Conservation (phyloP, 2,329 filamentous ascomycete genomes). For the Fusarium chuoi region DNA sequence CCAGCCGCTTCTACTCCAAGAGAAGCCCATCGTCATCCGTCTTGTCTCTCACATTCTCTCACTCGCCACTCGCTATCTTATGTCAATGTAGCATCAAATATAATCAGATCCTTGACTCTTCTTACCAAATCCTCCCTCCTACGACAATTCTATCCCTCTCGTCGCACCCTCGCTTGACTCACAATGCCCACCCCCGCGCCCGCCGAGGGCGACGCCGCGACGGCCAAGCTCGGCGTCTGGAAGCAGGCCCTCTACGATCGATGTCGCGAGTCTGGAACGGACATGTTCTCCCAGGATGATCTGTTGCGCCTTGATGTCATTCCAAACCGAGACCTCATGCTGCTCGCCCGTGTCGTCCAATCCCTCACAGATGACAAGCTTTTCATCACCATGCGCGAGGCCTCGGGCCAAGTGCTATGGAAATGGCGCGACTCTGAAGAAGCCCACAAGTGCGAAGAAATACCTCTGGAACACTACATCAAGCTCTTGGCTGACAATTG, state of each 20-base stretch:
- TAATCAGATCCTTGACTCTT: neutral
- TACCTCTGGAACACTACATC: neutral
- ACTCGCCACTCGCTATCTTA: constrained; percentile 17
- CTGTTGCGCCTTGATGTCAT: constrained; percentile 67
- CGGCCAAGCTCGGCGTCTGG: constrained; percentile 60
- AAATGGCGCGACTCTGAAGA: constrained; percentile 68
- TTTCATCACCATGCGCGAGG: constrained; percentile 59
- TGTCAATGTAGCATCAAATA: constrained; percentile 44
- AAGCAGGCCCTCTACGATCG: constrained; percentile 68
- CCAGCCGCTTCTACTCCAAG: constrained; percentile 14
- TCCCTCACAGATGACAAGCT: constrained; percentile 69
- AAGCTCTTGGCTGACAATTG: constrained; percentile 23
- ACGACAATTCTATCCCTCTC: neutral
- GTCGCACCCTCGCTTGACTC: constrained; percentile 32
- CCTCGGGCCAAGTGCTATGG: constrained; percentile 59
- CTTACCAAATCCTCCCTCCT: neutral
- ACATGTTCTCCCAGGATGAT: constrained; percentile 68
- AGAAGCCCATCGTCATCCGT: constrained; percentile 17
- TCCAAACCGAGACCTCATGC: constrained; percentile 64
- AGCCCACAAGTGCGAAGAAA: constrained; percentile 65
- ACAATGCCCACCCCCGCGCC: constrained; percentile 46
- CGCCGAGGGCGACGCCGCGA: constrained; percentile 47
- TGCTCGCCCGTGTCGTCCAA: constrained; percentile 67
- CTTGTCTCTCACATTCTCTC: neutral
- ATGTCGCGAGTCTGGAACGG: constrained; percentile 60